phyloP scores from a whole-genome alignment of 2,329 filamentous ascomycete genomes.

The Diaporthe citri region DNA sequence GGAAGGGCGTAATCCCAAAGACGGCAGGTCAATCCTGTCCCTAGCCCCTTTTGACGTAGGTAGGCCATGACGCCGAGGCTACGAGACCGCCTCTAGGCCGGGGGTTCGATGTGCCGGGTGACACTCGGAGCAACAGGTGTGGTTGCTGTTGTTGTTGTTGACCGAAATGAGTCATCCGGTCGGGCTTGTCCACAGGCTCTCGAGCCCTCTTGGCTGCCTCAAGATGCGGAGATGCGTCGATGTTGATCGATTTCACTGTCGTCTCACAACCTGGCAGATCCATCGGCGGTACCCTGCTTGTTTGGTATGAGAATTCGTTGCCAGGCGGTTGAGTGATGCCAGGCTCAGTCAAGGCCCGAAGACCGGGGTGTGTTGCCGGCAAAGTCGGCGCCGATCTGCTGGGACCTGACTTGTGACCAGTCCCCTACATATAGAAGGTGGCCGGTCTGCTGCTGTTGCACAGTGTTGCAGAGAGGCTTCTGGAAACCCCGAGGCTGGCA shows the following conservation, averaged over 20 bases:
- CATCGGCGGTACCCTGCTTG: constrained; percentile 9
- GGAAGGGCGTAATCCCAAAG: constrained; percentile 29
- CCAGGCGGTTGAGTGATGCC: constrained; percentile 10
- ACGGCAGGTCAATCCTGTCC: background rate
- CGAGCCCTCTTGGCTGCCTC: background rate
- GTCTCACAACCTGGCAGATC: constrained; percentile 16
- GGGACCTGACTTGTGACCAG: constrained; percentile 29
- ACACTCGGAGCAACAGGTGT: background rate
- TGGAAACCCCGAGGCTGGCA: constrained; percentile 23
- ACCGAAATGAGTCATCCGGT: constrained; percentile 6
- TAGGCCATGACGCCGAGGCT: constrained; percentile 9
- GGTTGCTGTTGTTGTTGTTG: constrained; percentile 11
- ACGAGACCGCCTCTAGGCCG: background rate
- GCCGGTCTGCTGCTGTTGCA: constrained; percentile 18
- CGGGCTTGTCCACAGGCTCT: background rate
- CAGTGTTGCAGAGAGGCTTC: constrained; percentile 15
- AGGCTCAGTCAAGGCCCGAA: constrained; percentile 5
- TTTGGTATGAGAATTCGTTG: constrained; percentile 21
- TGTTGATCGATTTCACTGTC: constrained; percentile 6
- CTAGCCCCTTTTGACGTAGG: constrained; percentile 20
- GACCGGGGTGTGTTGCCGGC: constrained; percentile 21
- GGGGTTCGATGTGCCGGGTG: constrained; percentile 3
- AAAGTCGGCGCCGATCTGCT: constrained; percentile 23
- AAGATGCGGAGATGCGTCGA: background rate
- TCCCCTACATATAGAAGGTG: constrained; percentile 12